phyloP scores from a whole-genome alignment of 2,329 filamentous ascomycete genomes.

The Arthrobotrys musiformis region DNA sequence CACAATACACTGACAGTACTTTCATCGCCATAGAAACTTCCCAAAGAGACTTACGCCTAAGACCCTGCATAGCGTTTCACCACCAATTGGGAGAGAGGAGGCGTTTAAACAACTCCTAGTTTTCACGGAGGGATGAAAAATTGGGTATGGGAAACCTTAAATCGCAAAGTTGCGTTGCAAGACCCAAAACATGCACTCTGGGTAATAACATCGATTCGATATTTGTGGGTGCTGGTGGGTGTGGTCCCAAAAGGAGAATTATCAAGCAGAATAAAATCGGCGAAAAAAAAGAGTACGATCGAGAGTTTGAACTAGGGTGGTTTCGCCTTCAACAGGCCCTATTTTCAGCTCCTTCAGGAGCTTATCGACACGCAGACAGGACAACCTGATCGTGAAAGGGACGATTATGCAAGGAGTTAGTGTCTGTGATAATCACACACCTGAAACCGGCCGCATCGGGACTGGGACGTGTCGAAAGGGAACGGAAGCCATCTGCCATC shows the following conservation, averaged over 20 bases:
- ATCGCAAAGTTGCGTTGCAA: not conserved
- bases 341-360: constrained; percentile 22
- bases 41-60: constrained; percentile 17
- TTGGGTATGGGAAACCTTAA: constrained; percentile 1
- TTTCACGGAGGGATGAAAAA: constrained; percentile 23
- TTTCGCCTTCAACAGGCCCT: not conserved
- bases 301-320: constrained; percentile 25
- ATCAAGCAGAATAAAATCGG: constrained; percentile 34
- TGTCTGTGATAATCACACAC: constrained; percentile 16
- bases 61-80: constrained; percentile 38
- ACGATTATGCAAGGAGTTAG: constrained; percentile 15
- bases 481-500: constrained; percentile 14
- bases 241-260: constrained; percentile 45
- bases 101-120: constrained; percentile 37
- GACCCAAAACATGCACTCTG: not conserved
- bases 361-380: constrained; percentile 3
- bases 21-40: constrained; percentile 20
- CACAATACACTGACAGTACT: constrained; percentile 8
- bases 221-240: not conserved
- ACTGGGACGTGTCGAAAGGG: constrained; percentile 14
- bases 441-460: constrained; percentile 18
- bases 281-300: constrained; percentile 36
- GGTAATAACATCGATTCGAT: not conserved
- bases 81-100: constrained; percentile 18
- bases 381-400: not conserved